Percentiles rank a stretch among this genome's conserved stretches.
Conservation (phyloP, 2,329 filamentous ascomycete genomes). For the Aspergillus amoenus region DNA sequence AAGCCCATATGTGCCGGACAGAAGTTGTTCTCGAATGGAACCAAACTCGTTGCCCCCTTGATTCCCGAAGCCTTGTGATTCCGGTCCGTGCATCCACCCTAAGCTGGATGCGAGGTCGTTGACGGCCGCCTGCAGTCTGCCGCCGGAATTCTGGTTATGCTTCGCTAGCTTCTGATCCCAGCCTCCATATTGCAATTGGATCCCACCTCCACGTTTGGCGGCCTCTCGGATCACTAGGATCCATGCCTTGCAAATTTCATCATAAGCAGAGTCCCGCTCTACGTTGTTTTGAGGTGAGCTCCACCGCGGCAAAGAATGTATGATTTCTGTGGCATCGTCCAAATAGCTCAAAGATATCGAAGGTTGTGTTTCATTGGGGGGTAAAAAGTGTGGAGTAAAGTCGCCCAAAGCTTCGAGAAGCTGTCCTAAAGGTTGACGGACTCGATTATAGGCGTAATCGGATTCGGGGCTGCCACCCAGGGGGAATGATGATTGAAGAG, state of each 20-base stretch:
- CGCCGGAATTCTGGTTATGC: constrained; percentile 84
- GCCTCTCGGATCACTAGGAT: constrained; percentile 86
- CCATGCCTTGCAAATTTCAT: constrained; percentile 94
- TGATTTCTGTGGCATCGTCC: constrained; percentile 83
- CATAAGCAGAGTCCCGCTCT: constrained; percentile 93
- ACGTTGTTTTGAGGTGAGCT: constrained; percentile 83
- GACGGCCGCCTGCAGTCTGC: constrained; percentile 76
- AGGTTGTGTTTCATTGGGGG: constrained; percentile 83
- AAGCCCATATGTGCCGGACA: constrained; percentile 57
- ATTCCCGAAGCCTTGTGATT: constrained; percentile 27
- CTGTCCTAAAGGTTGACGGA: constrained; percentile 75
- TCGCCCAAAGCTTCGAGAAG: constrained; percentile 88
- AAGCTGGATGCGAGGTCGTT: constrained; percentile 72
- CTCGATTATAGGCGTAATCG: constrained; percentile 93
- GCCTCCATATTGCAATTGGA: constrained; percentile 81
- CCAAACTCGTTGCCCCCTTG: constrained; percentile 40
- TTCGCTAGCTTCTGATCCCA: constrained; percentile 88
- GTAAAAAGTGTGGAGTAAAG: constrained; percentile 93
- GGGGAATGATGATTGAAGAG: constrained; percentile 76
- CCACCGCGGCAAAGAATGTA: constrained; percentile 89
- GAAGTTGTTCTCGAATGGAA: constrained; percentile 56
- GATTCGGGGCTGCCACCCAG: constrained; percentile 79
- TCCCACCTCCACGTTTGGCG: constrained; percentile 85
- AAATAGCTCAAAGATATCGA: constrained; percentile 81
- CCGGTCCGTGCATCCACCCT: constrained; percentile 69